These are phyloP conservation scores for Immersiella caudata DNA, from an alignment of 495 filamentous ascomycete species.

Conservation along the genomic window DNA sequence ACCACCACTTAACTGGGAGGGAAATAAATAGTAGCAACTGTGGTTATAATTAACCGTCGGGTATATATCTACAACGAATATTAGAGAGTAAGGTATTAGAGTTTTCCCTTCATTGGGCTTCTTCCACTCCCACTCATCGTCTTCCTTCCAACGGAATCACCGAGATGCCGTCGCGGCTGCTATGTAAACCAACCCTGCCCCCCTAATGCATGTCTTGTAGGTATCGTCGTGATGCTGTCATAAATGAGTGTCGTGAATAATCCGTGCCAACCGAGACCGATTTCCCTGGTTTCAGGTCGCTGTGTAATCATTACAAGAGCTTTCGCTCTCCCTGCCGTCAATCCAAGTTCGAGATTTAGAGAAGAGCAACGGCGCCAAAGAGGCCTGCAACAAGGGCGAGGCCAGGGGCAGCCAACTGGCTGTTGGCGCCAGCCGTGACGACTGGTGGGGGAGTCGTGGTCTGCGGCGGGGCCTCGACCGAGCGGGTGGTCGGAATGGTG, in stretches of 20 bases:
- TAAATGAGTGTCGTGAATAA: conserved; percentile 15
- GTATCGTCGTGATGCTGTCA: conserved; percentile 1
- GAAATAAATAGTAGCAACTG: not conserved
- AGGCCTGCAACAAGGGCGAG: conserved; percentile 42
- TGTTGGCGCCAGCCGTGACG: conserved; percentile 35
- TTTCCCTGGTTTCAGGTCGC: not conserved
- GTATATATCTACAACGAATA: conserved; percentile 1
- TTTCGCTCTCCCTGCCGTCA: not conserved
- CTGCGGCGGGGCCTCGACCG: conserved; percentile 19
- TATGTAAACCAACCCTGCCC: not conserved
- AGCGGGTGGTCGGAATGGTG: conserved; percentile 36
- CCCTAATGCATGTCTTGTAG: conserved; percentile 9
- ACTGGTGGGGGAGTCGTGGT: conserved; percentile 14
- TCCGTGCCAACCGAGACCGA: not conserved
- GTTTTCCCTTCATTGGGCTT: not conserved
- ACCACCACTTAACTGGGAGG: not conserved
- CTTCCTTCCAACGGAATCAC: not conserved
- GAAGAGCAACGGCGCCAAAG: conserved; percentile 40
- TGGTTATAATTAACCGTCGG: not conserved
- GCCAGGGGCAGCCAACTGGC: conserved; percentile 31
- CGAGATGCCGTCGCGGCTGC: conserved; percentile 9
- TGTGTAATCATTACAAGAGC: not conserved
- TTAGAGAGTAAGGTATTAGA: not conserved
- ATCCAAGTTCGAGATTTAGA: conserved; percentile 25
- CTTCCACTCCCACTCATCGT: not conserved